Base-by-base conservation (phyloP, 768 basidiomycete genomes). In the Termitomyces bulborhizus region DNA sequence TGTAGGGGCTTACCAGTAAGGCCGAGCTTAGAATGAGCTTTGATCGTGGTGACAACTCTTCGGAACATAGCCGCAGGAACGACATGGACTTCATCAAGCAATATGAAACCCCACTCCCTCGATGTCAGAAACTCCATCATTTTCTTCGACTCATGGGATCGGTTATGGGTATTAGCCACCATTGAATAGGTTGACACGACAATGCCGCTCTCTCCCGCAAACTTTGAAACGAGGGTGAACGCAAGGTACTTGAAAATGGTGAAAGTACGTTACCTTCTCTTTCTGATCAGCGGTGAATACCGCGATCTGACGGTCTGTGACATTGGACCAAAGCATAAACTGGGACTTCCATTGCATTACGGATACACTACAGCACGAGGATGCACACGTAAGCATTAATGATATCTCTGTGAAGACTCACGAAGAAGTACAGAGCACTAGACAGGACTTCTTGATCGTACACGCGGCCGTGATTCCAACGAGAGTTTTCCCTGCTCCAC, bases 91-190 rank as follows among this genome's bases (percentile, higher is more conserved):
- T 99, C 97, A 65, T 99, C 97, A 42, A 99, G 78, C 18, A 99
- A 76, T 60, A 99, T 90, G 72, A 98, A 98, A 8, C 97, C 97
- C 97, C 97, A 99, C 71, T 99, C 97, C 52, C 96, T 78, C n/a
- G 93, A 94, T 29, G 93, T 93, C 44, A 99, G 70, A 66, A 98
- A 99, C 62, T 99, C 95, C 97, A 99, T 99, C 92, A 98, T 98
- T 76, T 98, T 97, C 76, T 97, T 94, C 16, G 97, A 91, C 66
- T 96, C 94, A 68, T 98, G 93, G n/a, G 97, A 97, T 61, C 97
- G 84, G 68, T 98, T 97, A 65, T 94, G 91, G 3, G 93, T 97
- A 68, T 98, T 98, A 31, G 97, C 96, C 50, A 99, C 95, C 97
- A 99, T 99, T 4, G 96, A 98, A 69, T 99, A 99, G 11, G 97